A percentile compares a stretch with the other conserved stretches of the same genome.
Conservation (phyloP, 768 basidiomycete species). For the Serendipita vermifera region DNA sequence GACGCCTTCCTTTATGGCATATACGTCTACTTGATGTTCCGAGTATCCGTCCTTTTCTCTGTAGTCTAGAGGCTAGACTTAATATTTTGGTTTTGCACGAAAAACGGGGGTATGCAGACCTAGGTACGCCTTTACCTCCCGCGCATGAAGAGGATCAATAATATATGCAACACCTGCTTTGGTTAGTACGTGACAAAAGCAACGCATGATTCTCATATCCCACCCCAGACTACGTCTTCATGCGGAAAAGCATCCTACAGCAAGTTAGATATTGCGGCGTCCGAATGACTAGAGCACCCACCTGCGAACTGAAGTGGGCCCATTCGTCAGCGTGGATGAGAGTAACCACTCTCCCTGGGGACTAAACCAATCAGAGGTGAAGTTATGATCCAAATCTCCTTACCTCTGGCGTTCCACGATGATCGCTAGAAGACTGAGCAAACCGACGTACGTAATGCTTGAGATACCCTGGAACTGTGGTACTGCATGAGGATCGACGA, state of each 20-base stretch:
- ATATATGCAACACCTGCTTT: slow-evolving; percentile 65
- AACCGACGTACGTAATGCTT: slow-evolving; percentile 87
- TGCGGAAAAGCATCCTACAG: slow-evolving; percentile 54
- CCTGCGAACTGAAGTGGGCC: slow-evolving; percentile 58
- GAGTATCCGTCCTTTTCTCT: slow-evolving; percentile 94
- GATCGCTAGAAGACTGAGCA: slow-evolving; percentile 84
- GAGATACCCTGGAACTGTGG: slow-evolving; percentile 63
- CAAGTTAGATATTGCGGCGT: slow-evolving; percentile 16
- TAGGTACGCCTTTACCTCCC: slow-evolving; percentile 71
- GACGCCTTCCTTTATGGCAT: slow-evolving; percentile 39
- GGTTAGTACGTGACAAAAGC: background rate
- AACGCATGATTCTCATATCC: background rate
- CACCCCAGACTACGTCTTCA: slow-evolving; percentile 79
- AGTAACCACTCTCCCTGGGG: slow-evolving; percentile 82
- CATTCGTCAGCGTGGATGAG: slow-evolving; percentile 81
- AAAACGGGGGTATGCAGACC: slow-evolving; percentile 33
- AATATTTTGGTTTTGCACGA: background rate
- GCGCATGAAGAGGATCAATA: slow-evolving; percentile 62
- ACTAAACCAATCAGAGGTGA: slow-evolving; percentile 28
- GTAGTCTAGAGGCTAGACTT: slow-evolving; percentile 58
- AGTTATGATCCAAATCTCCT: slow-evolving; percentile 8
- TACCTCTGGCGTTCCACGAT: slow-evolving; percentile 80
- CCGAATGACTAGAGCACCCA: slow-evolving; percentile 23
- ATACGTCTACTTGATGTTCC: slow-evolving; percentile 61
- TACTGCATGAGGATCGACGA: background rate